phyloP scores from a whole-genome alignment of 352 stramenopile species.

The Globisporangium cylindrosporum region DNA sequence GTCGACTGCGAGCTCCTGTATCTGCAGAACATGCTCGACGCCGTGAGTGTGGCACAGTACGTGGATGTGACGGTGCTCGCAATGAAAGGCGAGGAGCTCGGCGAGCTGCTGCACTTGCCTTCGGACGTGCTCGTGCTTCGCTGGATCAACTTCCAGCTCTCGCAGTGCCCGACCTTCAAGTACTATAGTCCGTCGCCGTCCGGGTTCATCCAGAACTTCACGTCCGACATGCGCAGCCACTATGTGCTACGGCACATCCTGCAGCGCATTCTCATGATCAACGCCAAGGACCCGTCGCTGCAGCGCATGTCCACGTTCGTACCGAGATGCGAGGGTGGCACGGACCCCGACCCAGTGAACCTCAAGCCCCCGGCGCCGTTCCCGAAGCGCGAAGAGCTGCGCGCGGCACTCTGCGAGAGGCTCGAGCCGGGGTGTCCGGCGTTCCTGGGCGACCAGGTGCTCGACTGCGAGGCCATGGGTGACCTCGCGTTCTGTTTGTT shows the following conservation, averaged over 20 bases:
- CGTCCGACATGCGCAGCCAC: slow-evolving; percentile 56
- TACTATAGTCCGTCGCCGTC: slow-evolving; percentile 18
- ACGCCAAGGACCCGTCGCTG: slow-evolving; percentile 3
- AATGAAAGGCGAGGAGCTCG: slow-evolving; percentile 51
- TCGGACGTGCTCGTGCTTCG: slow-evolving; percentile 61
- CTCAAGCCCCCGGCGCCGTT: slow-evolving; percentile 22
- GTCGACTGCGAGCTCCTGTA: slow-evolving; percentile 51
- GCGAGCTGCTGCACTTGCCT: slow-evolving; percentile 43
- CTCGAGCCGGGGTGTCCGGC: slow-evolving; percentile 39
- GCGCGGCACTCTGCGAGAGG: slow-evolving; percentile 29
- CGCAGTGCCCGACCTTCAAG: slow-evolving; percentile 33
- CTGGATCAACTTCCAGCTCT: slow-evolving; percentile 70
- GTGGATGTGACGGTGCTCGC: slow-evolving; percentile 42
- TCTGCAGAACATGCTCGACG: slow-evolving; percentile 61
- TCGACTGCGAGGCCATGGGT: slow-evolving; percentile 32
- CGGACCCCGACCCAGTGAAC: not conserved
- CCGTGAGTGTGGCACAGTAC: slow-evolving; percentile 37
- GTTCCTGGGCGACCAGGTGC: slow-evolving; percentile 37
- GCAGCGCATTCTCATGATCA: slow-evolving; percentile 28
- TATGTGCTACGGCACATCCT: slow-evolving; percentile 61
- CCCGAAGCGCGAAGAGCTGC: slow-evolving; percentile 39
- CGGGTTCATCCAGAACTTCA: slow-evolving; percentile 70
- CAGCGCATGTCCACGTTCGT: slow-evolving; percentile 19
- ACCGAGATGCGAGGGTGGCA: not conserved
- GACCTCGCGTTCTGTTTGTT: slow-evolving; percentile 66